Base-by-base conservation (phyloP, 139 green algal genomes). In the Asterochloris sp. region DNA sequence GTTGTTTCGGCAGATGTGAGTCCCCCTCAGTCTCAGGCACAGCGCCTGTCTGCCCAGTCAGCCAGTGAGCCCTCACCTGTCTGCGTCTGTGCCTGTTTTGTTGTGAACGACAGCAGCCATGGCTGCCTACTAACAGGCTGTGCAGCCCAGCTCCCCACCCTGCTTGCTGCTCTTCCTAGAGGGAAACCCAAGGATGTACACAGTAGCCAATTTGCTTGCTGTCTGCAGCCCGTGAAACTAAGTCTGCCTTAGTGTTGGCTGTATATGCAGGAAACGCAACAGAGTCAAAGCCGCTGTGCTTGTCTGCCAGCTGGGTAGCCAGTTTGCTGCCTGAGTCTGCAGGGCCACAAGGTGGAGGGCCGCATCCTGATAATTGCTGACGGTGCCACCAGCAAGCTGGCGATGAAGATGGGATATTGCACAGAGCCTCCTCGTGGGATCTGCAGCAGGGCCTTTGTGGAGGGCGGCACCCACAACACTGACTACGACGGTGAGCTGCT, bases 401-500 rank as follows among this genome's bases (percentile, higher is more conserved):
- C 95, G 67, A 98, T 91, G 61, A 92, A 95, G 85, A 83, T 98
- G 69, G 95, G 95, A 71, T 96, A 97, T 88, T 98, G 95, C 92
- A 97, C 89, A 54, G 93, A 92, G 82, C 76, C 94, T 1, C 92
- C 95, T 29, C 86, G 92, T 77, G 93, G 93, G 73, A 86, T 98
- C 12, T 97, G 91, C 89, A 94, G 87, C 77, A 90, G 95, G 62
- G 93, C 95, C 1, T 98, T 95, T 81, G 91, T 98, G 0, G 89
- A 94, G 81, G 93, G 91, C 62, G 92, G 91, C 82, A 95, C 92
- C 38, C 95, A 98, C 91, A 98, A 98, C 87, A 92, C 92, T 78
- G 89, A 97, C 83, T 98, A 97, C 87, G 95, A 98, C 68, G 95
- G 94, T 88, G 76, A 23, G 83, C 38, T 54, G 38, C 38, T 54